These are phyloP conservation scores for Warburgia ugandensis DNA, from an alignment of 164 flowering plant species.

Conservation along the genomic window DNA sequence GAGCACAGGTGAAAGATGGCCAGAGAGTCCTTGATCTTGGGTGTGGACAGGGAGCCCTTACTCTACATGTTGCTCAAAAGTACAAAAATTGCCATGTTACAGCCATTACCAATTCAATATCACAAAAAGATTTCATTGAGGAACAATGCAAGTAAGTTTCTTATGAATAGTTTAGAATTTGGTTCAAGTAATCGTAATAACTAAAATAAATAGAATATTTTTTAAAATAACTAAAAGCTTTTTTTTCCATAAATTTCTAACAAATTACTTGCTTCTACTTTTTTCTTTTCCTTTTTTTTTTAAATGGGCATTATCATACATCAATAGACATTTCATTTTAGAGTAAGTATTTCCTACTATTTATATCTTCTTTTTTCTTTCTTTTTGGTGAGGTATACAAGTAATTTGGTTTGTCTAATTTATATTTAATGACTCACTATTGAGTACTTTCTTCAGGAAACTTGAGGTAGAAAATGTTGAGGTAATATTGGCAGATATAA, in stretches of 20 bases:
- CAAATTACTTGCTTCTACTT: no score
- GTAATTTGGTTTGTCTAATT: not conserved
- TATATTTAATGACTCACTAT: not conserved
- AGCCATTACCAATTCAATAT: slow-evolving; percentile 81
- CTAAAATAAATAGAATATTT: not conserved
- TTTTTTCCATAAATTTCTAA: no score
- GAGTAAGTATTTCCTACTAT: no score
- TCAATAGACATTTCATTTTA: no score
- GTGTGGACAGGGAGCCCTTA: slow-evolving; percentile 95
- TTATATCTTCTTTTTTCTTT: no score
- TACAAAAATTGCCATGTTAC: slow-evolving; percentile 64
- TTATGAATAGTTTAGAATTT: not conserved
- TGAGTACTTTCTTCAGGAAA: slow-evolving; percentile 32
- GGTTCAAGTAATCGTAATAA: not conserved
- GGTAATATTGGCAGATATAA: slow-evolving; percentile 79
- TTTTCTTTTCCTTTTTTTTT: no score
- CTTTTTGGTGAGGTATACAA: not conserved
- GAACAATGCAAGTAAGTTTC: slow-evolving; percentile 57
- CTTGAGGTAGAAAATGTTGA: slow-evolving; percentile 64
- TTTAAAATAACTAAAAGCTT: no score
- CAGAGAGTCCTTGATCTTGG: slow-evolving; percentile 91
- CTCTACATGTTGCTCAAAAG: slow-evolving; percentile 72
- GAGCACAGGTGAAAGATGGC: slow-evolving; percentile 76
- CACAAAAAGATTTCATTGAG: slow-evolving; percentile 76
- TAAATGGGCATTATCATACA: no score